Percentiles rank a stretch among this genome's conserved stretches.
These are phyloP conservation scores for Bryoglossum gracile DNA, from an alignment of 495 filamentous ascomycete species.

Conservation along the genomic window DNA sequence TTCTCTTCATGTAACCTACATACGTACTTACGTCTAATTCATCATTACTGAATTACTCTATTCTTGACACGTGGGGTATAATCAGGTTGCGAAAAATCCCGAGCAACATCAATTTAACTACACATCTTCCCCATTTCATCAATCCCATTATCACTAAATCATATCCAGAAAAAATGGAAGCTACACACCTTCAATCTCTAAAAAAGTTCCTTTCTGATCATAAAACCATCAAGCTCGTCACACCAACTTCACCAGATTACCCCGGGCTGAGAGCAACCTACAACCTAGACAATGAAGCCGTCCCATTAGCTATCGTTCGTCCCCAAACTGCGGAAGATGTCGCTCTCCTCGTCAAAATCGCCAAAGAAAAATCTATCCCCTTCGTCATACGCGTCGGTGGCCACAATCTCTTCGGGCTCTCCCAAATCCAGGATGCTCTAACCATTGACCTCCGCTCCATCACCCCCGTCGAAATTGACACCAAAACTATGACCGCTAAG, in stretches of 20 bases:
- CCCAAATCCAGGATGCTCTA: slow-evolving; percentile 23
- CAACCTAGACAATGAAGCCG: slow-evolving; percentile 13
- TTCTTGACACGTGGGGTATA: too few species aligned
- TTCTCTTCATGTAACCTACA: too few species aligned
- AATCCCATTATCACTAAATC: too few species aligned
- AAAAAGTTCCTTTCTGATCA: slow-evolving; percentile 21
- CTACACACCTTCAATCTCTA: too few species aligned
- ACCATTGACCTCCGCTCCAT: slow-evolving; percentile 37
- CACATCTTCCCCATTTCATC: too few species aligned
- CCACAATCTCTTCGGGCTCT: slow-evolving; percentile 31
- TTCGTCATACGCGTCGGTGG: slow-evolving; percentile 34
- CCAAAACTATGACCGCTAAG: slow-evolving; percentile 23
- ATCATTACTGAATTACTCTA: too few species aligned
- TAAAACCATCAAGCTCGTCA: slow-evolving; percentile 24
- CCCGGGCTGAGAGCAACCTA: slow-evolving; percentile 14
- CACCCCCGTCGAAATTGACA: slow-evolving; percentile 26
- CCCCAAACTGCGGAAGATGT: slow-evolving; percentile 32
- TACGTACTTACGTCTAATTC: too few species aligned
- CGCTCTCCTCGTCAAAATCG: slow-evolving; percentile 24
- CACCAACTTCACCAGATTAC: slow-evolving; percentile 24
- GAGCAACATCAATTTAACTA: too few species aligned
- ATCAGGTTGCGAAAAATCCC: too few species aligned
- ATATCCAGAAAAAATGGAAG: too few species aligned
- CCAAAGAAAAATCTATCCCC: slow-evolving; percentile 19
- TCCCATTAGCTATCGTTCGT: slow-evolving; percentile 29